Base-by-base conservation (phyloP, 345 rosid genomes). In the Ceriops decandra region DNA sequence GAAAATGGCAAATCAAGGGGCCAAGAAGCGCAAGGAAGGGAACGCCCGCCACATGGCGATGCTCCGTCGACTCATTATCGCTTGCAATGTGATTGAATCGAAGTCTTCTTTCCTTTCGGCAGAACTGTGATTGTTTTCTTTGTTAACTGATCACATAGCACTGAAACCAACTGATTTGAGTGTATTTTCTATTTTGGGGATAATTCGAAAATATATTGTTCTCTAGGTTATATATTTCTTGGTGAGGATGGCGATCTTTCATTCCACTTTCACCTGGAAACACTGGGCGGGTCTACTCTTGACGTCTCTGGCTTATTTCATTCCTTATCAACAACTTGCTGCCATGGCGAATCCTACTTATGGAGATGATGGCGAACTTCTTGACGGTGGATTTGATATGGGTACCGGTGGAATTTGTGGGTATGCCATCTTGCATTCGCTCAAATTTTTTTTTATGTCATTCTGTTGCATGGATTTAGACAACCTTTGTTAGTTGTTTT, bases 11-110 rank as follows among this genome's bases (percentile, higher is more conserved):
- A 93, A 93, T 85, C 92, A 93, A 78, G 95, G 97, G 61, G 96
- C 96, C 65, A 91, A 93, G 87, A 89, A 91, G 84, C 91, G 92
- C 0, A 91, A 81, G 83, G 97, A 91, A 58, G 96, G 86, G 84
- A 89, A 90, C 73, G 57, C 86, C 33, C 90, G 92, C 69, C 98
- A 85, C 80, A 93, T 90, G 87, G 66, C 85, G 35, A 86, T 74
- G 54, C 85, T 90, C 56, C 87, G 82, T 58, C 81, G 74, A 58
- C 70, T 88, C 76, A 85, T 93, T 73, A 80, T 93, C 75, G 88
- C 85, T 63, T 87, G 83, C 85, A 90, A 90, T 67, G 93, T 88
- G 82, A 21, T 2, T 24, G 5, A 56, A n/a, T 22, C 15, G 15
- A 5, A 9, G 4, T 21, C 57, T 53, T 53, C 13, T 20, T 24